A percentile compares a stretch with the other conserved stretches of the same genome.
Conservation (phyloP, 148 eudicot species). For the Camellia sinensis region DNA sequence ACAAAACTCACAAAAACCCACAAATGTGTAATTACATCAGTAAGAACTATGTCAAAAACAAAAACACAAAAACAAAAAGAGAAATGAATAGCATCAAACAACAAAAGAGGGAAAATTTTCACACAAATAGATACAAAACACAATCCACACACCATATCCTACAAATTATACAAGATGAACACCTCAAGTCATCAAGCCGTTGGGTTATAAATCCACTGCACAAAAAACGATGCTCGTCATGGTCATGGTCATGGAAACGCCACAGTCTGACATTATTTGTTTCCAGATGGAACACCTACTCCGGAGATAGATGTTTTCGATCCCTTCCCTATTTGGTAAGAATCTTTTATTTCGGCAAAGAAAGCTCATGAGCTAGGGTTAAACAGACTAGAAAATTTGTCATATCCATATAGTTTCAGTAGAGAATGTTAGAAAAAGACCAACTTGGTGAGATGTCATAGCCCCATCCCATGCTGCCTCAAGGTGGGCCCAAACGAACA, state of each 20-base stretch:
- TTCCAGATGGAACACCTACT: background rate
- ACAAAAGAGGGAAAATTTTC: background rate
- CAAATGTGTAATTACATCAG: background rate
- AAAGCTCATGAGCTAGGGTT: conserved; percentile 20
- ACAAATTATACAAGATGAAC: background rate
- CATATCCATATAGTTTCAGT: background rate
- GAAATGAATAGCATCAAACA: background rate
- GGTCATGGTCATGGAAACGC: background rate
- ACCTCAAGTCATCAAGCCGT: too few species aligned
- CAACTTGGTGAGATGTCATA: background rate
- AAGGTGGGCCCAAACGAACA: background rate
- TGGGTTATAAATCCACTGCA: background rate
- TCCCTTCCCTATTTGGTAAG: background rate
- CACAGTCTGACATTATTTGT: background rate
- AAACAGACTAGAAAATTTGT: conserved; percentile 6
- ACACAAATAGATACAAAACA: background rate
- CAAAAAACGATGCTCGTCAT: background rate
- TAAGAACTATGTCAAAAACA: background rate
- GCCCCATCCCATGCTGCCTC: background rate
- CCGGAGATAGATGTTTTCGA: background rate
- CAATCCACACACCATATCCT: conserved; percentile 12
- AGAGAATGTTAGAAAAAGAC: background rate
- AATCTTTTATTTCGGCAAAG: conserved; percentile 5
- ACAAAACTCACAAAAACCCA: background rate
- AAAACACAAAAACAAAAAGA: background rate